Conservation (phyloP, 306 rosid genomes). For the Quercus cerris region DNA sequence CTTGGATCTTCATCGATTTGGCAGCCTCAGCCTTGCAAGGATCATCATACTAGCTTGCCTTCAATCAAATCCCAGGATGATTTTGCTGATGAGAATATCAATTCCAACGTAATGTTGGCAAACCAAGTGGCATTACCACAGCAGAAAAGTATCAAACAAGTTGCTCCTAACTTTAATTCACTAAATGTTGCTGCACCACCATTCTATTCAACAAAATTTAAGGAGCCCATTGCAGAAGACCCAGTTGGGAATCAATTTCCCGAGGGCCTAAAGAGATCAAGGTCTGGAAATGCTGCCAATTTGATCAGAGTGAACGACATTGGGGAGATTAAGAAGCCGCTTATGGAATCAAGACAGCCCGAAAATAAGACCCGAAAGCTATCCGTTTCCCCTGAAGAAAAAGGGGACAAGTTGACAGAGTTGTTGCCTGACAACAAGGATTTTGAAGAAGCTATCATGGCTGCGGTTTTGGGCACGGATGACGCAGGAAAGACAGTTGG, state of each 20-base stretch:
- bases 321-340: slow-evolving; percentile 28
- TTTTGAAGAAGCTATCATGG: slow-evolving; percentile 87
- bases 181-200: slow-evolving; percentile 84
- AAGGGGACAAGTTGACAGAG: slow-evolving; percentile 33
- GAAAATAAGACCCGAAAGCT: slow-evolving; percentile 70
- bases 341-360: slow-evolving; percentile 28
- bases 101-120: slow-evolving; percentile 31
- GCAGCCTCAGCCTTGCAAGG: slow-evolving; percentile 99
- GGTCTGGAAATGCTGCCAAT: slow-evolving; percentile 73
- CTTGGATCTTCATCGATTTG: slow-evolving; percentile 96
- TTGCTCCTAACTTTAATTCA: slow-evolving; percentile 37
- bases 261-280: slow-evolving; percentile 79
- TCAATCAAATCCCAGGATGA: slow-evolving; percentile 36
- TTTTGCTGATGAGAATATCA: slow-evolving; percentile 71
- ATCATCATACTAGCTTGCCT: slow-evolving; percentile 46
- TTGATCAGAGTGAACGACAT: slow-evolving; percentile 39
- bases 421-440: slow-evolving; percentile 75
- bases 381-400: slow-evolving; percentile 34
- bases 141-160: slow-evolving; percentile 27
- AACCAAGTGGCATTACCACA: slow-evolving; percentile 20
- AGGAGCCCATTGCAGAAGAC: slow-evolving; percentile 25
- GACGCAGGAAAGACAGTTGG: slow-evolving; percentile 24
- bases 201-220: slow-evolving; percentile 55
- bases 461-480: slow-evolving; percentile 58
- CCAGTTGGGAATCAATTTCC: slow-evolving; percentile 41